Evolutionary conservation across 148 eudicot genomes (phyloP), one percentile per base, ranked within the genome.

Genomic region (Diospyros lotus): DNA sequence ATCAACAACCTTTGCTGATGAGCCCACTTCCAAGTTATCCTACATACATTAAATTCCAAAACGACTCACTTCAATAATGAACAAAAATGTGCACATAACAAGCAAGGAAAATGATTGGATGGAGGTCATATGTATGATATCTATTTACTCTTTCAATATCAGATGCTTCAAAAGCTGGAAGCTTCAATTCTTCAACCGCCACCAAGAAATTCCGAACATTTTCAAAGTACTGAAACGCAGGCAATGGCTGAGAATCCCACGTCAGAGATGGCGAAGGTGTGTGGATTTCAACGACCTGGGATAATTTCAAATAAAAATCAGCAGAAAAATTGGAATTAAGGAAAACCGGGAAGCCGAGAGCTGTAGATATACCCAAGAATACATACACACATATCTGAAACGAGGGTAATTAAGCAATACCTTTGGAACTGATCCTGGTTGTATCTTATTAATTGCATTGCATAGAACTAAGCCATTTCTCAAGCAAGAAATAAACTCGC

Each of bases 151-250:
- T 90, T 82, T 87, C 91, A 58, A 95, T 85, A 70, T 90, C 91
- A 63, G 96, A 88, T 66, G 98, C 96, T 79, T 95, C 94, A 71
- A 95, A 95, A 15, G 87, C 89, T 39, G 97, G 97, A 39, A 95
- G 78, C 77, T 92, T 92, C 79, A 89, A 75, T 62, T 77, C 82
- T 81, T 82, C 83, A 8, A 87, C 94, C 0, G 92, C 93, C 9
- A 84, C 87, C 61, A 95, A 85, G 76, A 95, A 92, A 72, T 95
- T 95, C 52, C 89, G 76, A 69, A 95, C 86, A 75, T 95, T 95
- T 90, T 95, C 99, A 82, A 95, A 95, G 84, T 89, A 92, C 48
- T 95, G 99, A 88, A 89, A 95, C 9, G 99, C 99, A 40, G 97
- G 94, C 87, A 95, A 82, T 60, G 99, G 97, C 80, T 84, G 89